phyloP scores from a whole-genome alignment of 1,139 yeast species.

The Yamadazyma trypodendri region DNA sequence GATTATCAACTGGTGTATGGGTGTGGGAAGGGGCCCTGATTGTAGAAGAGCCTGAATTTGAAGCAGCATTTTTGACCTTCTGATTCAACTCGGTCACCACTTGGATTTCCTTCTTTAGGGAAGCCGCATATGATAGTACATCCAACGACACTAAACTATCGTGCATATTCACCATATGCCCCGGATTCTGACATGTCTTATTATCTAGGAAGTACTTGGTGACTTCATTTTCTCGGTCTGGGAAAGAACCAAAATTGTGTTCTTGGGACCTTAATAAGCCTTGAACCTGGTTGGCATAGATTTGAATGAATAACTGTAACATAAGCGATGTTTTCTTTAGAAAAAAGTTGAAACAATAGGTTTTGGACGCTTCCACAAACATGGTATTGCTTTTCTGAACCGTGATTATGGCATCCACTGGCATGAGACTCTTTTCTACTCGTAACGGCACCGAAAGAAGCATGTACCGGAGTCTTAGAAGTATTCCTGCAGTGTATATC shows the following conservation, averaged over 20 bases:
- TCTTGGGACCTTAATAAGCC: constrained; percentile 26
- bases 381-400: constrained; percentile 45
- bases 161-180: background rate
- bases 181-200: background rate
- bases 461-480: constrained; percentile 57
- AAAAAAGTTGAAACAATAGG: constrained; percentile 48
- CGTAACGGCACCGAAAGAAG: constrained; percentile 55
- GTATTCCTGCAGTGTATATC: constrained; percentile 66
- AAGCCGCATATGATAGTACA: constrained; percentile 38
- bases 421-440: constrained; percentile 48
- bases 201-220: background rate
- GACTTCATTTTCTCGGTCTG: constrained; percentile 10
- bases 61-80: constrained; percentile 6
- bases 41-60: constrained; percentile 6
- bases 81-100: constrained; percentile 9
- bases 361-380: constrained; percentile 33
- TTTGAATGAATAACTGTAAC: constrained; percentile 56
- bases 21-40: background rate
- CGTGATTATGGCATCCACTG: constrained; percentile 44
- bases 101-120: constrained; percentile 16
- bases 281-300: constrained; percentile 54
- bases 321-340: constrained; percentile 55
- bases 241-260: constrained; percentile 25
- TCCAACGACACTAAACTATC: constrained; percentile 30
- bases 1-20: too few relatives aligned